Evolutionary conservation across 352 stramenopile species (phyloP).

Genomic region (Globisporangium carolinianum): DNA sequence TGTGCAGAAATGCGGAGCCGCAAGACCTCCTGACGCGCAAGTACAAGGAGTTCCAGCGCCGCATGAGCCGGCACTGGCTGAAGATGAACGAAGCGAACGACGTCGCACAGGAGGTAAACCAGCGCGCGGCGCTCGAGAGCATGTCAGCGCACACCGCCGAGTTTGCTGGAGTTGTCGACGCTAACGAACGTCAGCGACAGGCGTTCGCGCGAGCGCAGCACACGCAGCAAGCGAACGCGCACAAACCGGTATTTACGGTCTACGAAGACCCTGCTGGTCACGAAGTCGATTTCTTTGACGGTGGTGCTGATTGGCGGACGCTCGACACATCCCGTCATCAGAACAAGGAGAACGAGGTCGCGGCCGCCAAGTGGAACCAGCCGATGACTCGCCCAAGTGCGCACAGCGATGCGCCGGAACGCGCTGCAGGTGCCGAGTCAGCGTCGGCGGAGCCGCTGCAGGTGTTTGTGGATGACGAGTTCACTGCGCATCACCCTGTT

Average conservation of each 20-base stretch:
- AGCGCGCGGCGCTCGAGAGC: conserved; percentile 55
- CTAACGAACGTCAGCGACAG: conserved; percentile 62
- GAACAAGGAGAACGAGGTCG: conserved; percentile 76
- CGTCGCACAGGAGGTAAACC: conserved; percentile 27
- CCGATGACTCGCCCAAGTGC: neutral
- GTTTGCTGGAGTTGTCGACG: conserved; percentile 45
- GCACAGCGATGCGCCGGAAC: neutral
- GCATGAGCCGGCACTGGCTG: conserved; percentile 79
- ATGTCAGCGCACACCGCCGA: conserved; percentile 42
- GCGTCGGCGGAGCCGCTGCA: conserved; percentile 22
- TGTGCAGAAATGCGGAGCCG: conserved; percentile 55
- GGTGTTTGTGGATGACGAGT: conserved; percentile 79
- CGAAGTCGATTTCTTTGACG: conserved; percentile 51
- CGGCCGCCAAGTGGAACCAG: conserved; percentile 45
- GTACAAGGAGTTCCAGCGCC: conserved; percentile 79
- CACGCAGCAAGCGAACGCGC: conserved; percentile 49
- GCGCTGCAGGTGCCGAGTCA: neutral
- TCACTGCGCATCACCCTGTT: conserved; percentile 14
- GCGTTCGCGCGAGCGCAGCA: conserved; percentile 43
- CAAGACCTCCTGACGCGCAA: conserved; percentile 62
- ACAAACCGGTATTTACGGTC: conserved; percentile 83
- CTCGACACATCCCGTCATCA: conserved; percentile 56
- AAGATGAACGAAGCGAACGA: conserved; percentile 44
- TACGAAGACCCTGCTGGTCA: conserved; percentile 60
- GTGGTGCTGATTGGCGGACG: conserved; percentile 60